Conservation (phyloP, 2,329 filamentous ascomycete genomes). For the Aspergillus brasiliensis region DNA sequence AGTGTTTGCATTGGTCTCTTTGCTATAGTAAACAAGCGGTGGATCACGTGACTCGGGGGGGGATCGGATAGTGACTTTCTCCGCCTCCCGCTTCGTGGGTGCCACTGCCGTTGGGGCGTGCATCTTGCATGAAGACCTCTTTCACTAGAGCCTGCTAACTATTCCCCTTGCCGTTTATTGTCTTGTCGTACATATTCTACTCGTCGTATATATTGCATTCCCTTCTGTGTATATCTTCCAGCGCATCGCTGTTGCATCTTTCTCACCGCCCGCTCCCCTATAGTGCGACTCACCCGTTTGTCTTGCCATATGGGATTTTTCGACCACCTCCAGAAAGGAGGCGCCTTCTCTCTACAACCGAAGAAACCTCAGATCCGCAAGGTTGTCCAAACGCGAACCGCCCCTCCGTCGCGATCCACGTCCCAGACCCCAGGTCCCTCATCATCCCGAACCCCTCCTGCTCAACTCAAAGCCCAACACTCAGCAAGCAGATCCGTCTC, state of each 20-base stretch:
- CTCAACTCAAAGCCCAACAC: slow-evolving; percentile 28
- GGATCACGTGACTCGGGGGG: too few species aligned
- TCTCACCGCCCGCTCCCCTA: slow-evolving; percentile 5
- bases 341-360: slow-evolving; percentile 43
- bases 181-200: too few species aligned
- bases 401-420: slow-evolving; percentile 31
- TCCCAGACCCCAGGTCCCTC: slow-evolving; percentile 26
- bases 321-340: slow-evolving; percentile 49
- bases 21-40: too few species aligned
- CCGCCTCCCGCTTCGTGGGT: too few species aligned
- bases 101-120: too few species aligned
- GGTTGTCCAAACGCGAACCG: slow-evolving; percentile 41
- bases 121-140: too few species aligned
- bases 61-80: not conserved
- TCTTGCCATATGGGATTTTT: slow-evolving; percentile 45
- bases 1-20: too few species aligned
- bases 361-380: slow-evolving; percentile 47
- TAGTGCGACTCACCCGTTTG: slow-evolving; percentile 10
- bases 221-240: too few species aligned
- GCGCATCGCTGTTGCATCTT: not conserved
- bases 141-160: too few species aligned
- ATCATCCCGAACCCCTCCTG: slow-evolving; percentile 22
- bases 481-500: slow-evolving; percentile 33
- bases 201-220: too few species aligned
- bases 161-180: too few species aligned